A percentile compares a stretch with the other conserved stretches of the same genome.
Evolutionary conservation across 2,329 filamentous ascomycete species (phyloP).

Genomic region (Sporothrix sp.): DNA sequence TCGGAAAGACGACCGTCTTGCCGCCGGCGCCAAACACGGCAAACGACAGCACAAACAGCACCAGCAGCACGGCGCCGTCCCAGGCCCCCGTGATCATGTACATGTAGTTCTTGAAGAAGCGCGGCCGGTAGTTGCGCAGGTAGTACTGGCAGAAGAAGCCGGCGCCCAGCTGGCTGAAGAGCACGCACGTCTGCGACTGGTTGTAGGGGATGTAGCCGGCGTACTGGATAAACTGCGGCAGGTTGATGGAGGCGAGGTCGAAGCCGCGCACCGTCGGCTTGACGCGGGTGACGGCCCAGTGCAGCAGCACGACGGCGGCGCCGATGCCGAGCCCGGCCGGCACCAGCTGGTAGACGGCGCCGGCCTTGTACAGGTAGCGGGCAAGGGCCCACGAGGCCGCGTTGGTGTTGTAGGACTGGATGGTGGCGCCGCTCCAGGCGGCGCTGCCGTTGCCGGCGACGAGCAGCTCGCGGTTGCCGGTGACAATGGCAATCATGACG

Average conservation of each 20-base stretch:
- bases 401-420: conserved; percentile 41
- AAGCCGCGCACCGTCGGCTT: conserved; percentile 36
- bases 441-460: conserved; percentile 35
- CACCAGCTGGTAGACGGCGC: conserved; percentile 35
- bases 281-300: conserved; percentile 37
- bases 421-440: conserved; percentile 42
- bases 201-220: conserved; percentile 47
- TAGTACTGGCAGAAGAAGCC: conserved; percentile 42
- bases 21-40: conserved; percentile 43
- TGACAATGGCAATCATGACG: conserved; percentile 43
- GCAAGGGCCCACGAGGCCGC: conserved; percentile 42
- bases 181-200: conserved; percentile 44
- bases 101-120: conserved; percentile 43
- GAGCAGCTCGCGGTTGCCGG: conserved; percentile 38
- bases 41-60: conserved; percentile 45
- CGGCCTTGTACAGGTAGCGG: conserved; percentile 40
- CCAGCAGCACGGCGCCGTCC: conserved; percentile 39
- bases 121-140: conserved; percentile 41
- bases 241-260: conserved; percentile 35
- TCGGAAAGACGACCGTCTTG: conserved; percentile 34
- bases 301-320: conserved; percentile 32
- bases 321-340: conserved; percentile 43
- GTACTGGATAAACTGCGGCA: conserved; percentile 45
- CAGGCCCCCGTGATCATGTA: conserved; percentile 44
- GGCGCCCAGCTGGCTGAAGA: conserved; percentile 35